Conservation (phyloP, 352 stramenopile genomes). For the Globisporangium takayamanum region DNA sequence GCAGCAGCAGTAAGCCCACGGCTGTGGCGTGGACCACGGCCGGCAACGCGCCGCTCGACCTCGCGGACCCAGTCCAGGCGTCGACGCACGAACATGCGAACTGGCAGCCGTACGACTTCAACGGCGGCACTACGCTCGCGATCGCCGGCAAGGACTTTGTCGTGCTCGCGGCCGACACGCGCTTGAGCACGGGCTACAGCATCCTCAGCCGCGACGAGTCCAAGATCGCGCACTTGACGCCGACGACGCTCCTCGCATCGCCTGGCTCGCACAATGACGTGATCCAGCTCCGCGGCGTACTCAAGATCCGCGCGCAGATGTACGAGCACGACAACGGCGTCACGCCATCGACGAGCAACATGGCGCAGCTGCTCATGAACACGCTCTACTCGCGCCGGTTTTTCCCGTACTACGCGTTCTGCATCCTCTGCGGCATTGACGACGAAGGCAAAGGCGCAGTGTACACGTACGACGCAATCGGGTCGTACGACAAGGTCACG, state of each 20-base stretch:
- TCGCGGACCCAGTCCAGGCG: constrained; percentile 30
- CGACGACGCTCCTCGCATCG: constrained; percentile 62
- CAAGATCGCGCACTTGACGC: constrained; percentile 82
- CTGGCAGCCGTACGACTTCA: constrained; percentile 86
- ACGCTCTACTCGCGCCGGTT: constrained; percentile 98
- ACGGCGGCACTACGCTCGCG: constrained; percentile 83
- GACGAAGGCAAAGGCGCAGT: constrained; percentile 94
- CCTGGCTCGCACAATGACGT: constrained; percentile 85
- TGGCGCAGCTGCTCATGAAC: constrained; percentile 96
- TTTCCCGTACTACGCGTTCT: constrained; percentile 99
- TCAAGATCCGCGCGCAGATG: constrained; percentile 80
- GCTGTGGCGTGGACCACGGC: constrained; percentile 63
- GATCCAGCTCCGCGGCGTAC: constrained; percentile 74
- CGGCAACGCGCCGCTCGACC: constrained; percentile 37
- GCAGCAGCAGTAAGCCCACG: constrained; percentile 24
- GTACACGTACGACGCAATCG: constrained; percentile 98
- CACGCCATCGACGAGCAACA: constrained; percentile 87
- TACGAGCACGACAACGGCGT: constrained; percentile 95
- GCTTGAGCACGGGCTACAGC: constrained; percentile 95
- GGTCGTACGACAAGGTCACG: constrained; percentile 79
- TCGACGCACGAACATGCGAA: constrained; percentile 32
- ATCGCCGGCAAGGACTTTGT: constrained; percentile 95
- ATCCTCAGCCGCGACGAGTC: constrained; percentile 94
- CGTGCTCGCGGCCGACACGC: constrained; percentile 94
- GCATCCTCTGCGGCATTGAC: constrained; percentile 96